These are phyloP conservation scores for Zalaria sp. DNA, from an alignment of 2,329 filamentous ascomycete species.

Conservation along the genomic window DNA sequence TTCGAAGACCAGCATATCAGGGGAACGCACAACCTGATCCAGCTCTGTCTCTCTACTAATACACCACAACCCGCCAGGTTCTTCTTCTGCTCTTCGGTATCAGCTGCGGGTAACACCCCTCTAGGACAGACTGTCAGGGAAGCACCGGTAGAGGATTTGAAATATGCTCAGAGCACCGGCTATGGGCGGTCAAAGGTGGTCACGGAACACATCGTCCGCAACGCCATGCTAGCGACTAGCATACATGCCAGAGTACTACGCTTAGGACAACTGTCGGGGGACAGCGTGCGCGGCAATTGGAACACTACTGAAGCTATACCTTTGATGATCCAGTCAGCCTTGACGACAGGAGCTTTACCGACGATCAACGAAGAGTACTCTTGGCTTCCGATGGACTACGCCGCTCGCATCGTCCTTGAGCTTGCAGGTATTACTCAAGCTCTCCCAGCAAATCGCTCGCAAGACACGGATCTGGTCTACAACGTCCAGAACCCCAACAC, in stretches of 20 bases:
- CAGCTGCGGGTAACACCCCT: constrained; percentile 16
- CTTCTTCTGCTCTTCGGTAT: constrained; percentile 38
- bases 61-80: constrained; percentile 20
- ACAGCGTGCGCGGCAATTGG: constrained; percentile 32
- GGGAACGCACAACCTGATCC: constrained; percentile 30
- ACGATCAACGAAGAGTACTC: constrained; percentile 22
- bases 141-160: constrained; percentile 6
- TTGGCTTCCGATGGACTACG: constrained; percentile 6
- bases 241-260: constrained; percentile 15
- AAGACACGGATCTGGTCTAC: constrained; percentile 4
- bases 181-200: constrained; percentile 12
- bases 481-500: constrained; percentile 33
- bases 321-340: constrained; percentile 32
- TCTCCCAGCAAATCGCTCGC: neutral
- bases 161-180: constrained; percentile 10
- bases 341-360: constrained; percentile 33
- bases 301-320: constrained; percentile 37
- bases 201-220: constrained; percentile 9
- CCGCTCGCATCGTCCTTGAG: constrained; percentile 5
- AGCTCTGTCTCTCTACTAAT: constrained; percentile 20
- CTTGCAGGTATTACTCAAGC: constrained; percentile 2
- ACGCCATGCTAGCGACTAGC: constrained; percentile 7
- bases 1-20: constrained; percentile 35
- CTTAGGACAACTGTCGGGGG: constrained; percentile 34
- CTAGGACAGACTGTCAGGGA: constrained; percentile 3